phyloP scores from a whole-genome alignment of 495 filamentous ascomycete species.

The Letharia columbiana region DNA sequence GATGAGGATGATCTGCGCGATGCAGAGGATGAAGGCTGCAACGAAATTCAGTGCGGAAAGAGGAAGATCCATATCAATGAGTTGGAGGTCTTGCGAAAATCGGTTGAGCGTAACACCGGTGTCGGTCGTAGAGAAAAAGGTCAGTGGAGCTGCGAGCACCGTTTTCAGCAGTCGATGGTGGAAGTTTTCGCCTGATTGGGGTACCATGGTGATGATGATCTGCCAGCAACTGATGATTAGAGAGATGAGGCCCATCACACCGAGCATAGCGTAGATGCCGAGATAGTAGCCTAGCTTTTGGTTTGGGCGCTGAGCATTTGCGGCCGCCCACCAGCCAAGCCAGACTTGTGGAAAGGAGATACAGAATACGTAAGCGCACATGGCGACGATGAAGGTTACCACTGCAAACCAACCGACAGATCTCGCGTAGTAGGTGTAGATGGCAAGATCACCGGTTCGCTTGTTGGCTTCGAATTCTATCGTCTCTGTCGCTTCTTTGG shows the following conservation, averaged over 20 bases:
- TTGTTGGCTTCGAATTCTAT: conserved; percentile 29
- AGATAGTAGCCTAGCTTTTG: conserved; percentile 42
- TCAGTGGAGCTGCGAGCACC: conserved; percentile 41
- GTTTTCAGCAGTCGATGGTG: conserved; percentile 42
- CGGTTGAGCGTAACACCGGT: conserved; percentile 42
- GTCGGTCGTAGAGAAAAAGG: conserved; percentile 41
- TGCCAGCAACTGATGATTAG: conserved; percentile 43
- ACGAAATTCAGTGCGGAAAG: conserved; percentile 42
- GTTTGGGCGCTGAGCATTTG: conserved; percentile 37
- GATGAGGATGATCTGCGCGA: conserved; percentile 45
- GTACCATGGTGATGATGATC: conserved; percentile 47
- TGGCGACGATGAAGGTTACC: conserved; percentile 36
- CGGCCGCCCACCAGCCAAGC: conserved; percentile 47
- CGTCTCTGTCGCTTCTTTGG: not conserved
- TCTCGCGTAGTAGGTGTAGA: conserved; percentile 53
- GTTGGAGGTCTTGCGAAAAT: conserved; percentile 53
- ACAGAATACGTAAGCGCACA: conserved; percentile 38
- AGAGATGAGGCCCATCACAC: conserved; percentile 35
- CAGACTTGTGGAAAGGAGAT: conserved; percentile 45
- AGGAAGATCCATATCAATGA: conserved; percentile 51
- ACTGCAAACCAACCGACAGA: conserved; percentile 43
- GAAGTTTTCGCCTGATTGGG: conserved; percentile 42
- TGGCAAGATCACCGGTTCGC: conserved; percentile 43
- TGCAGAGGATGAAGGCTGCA: conserved; percentile 36
- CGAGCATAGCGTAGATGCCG: conserved; percentile 49